Conservation (phyloP, 225 moss, liverwort and hornwort species). For the Sphagnum tenellum region DNA sequence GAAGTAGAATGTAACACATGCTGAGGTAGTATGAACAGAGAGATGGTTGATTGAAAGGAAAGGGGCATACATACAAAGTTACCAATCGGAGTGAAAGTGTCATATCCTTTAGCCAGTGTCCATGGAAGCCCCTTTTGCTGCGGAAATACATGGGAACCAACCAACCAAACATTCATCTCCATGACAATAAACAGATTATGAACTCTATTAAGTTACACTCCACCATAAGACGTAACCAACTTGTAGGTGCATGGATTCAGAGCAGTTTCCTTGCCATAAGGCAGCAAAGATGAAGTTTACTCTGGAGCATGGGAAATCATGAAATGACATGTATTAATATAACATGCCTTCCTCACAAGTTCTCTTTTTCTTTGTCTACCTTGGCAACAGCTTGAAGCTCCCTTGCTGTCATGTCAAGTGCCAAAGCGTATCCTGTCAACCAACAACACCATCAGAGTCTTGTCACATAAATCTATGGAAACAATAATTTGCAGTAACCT, state of each 20-base stretch:
- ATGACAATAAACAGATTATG: too few relatives aligned
- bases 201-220: too few relatives aligned
- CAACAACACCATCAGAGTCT: background rate
- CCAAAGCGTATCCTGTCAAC: slow-evolving; percentile 73
- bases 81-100: slow-evolving; percentile 87
- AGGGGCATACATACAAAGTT: slow-evolving; percentile 60
- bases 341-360: background rate
- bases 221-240: too few relatives aligned
- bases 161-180: background rate
- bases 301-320: too few relatives aligned
- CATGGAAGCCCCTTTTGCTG: slow-evolving; percentile 90
- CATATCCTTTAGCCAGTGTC: slow-evolving; percentile 85
- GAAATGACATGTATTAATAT: too few relatives aligned
- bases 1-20: too few relatives aligned
- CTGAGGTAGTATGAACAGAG: background rate
- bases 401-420: slow-evolving; percentile 84
- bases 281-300: background rate
- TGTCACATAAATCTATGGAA: too few relatives aligned
- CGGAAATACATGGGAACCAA: slow-evolving; percentile 1
- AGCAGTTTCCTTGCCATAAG: background rate
- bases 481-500: too few relatives aligned
- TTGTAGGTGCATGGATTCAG: background rate
- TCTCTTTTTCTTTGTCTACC: slow-evolving; percentile 17
- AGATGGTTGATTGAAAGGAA: background rate
- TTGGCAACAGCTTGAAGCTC: slow-evolving; percentile 79